A percentile compares a stretch with the other conserved stretches of the same genome.
Conservation (phyloP, 2,329 filamentous ascomycete species). For the Microcyclospora pomicola region DNA sequence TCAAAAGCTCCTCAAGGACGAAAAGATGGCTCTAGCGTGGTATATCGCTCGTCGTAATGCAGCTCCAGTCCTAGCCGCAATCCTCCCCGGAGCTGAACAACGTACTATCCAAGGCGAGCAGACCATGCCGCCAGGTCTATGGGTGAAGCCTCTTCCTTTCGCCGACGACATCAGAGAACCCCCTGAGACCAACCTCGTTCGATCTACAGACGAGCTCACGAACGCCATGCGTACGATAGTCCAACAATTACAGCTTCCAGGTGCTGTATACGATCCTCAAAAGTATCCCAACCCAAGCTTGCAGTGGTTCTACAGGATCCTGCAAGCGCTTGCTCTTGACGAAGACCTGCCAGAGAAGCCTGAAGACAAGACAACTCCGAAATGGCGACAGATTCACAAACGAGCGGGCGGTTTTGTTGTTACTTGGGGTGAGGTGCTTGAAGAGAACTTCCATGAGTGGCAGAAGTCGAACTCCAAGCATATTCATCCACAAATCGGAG, state of each 20-base stretch:
- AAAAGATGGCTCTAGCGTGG: constrained; percentile 82
- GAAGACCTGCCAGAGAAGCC: constrained; percentile 68
- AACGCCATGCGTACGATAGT: constrained; percentile 72
- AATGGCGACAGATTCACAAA: constrained; percentile 79
- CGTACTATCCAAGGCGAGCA: constrained; percentile 54
- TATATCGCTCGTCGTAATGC: constrained; percentile 72
- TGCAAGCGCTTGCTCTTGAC: constrained; percentile 81
- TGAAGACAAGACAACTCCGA: constrained; percentile 70
- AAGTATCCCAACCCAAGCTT: constrained; percentile 76
- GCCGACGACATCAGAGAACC: constrained; percentile 73
- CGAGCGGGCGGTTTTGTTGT: constrained; percentile 65
- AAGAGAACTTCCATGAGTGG: constrained; percentile 40
- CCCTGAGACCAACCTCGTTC: constrained; percentile 45
- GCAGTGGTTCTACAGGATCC: constrained; percentile 93
- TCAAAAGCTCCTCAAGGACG: constrained; percentile 64
- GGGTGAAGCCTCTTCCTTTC: constrained; percentile 78
- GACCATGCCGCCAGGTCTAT: constrained; percentile 67
- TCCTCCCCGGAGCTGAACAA: constrained; percentile 60
- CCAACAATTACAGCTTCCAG: constrained; percentile 78
- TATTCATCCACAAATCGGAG: constrained; percentile 30
- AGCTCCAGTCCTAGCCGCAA: constrained; percentile 62
- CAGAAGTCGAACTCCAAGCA: constrained; percentile 18
- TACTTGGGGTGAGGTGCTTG: constrained; percentile 60
- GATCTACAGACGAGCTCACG: constrained; percentile 55
- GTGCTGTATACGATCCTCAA: constrained; percentile 65